These are phyloP conservation scores for Metschnikowia matae DNA, from an alignment of 805 yeast species.

Conservation along the genomic window DNA sequence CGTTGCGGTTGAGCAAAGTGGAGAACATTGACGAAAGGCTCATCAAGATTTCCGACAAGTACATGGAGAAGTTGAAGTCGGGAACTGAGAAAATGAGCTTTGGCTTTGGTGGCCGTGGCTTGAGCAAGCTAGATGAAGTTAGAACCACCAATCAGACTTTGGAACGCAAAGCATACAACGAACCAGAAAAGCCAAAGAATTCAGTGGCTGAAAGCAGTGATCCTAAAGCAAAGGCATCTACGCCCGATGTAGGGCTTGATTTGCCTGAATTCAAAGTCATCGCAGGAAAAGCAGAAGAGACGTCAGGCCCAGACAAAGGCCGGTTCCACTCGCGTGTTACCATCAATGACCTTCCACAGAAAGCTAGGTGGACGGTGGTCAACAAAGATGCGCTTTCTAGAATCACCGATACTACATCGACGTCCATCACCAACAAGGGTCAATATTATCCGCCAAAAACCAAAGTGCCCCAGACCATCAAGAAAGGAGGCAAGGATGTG, in stretches of 20 bases:
- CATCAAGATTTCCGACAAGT: constrained; percentile 46
- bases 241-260: constrained; percentile 13
- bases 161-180: constrained; percentile 47
- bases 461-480: constrained; percentile 50
- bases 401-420: constrained; percentile 65
- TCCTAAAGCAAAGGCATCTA: background rate
- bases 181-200: background rate
- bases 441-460: constrained; percentile 48
- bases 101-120: constrained; percentile 94
- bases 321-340: constrained; percentile 63
- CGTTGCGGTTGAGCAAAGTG: constrained; percentile 54
- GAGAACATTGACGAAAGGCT: constrained; percentile 49
- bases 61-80: constrained; percentile 54
- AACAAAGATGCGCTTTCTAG: constrained; percentile 59
- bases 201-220: background rate
- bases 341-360: constrained; percentile 82
- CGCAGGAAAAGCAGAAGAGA: constrained; percentile 51
- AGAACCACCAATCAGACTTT: constrained; percentile 48
- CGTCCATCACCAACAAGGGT: constrained; percentile 82
- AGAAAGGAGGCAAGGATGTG: constrained; percentile 39
- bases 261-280: constrained; percentile 46
- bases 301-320: constrained; percentile 52
- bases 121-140: constrained; percentile 67
- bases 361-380: constrained; percentile 73
- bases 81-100: constrained; percentile 63